Base-by-base conservation (phyloP, 176 grass and related monocot species). In the Chloris gayana region DNA sequence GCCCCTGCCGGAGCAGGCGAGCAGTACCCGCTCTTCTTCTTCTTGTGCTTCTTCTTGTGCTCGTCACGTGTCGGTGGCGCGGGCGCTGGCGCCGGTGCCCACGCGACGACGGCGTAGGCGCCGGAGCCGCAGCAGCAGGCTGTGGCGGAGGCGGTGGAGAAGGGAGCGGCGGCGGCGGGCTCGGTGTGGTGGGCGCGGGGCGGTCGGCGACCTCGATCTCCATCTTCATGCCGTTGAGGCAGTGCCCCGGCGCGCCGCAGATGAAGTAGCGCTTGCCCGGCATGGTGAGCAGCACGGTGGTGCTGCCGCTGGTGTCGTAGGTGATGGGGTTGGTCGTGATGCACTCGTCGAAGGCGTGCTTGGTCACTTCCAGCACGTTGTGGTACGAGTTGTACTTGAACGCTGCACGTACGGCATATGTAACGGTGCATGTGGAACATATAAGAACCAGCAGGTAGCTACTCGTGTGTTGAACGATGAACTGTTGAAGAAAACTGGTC, bases 261-360 rank as follows among this genome's bases (percentile, higher is more conserved):
- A 97, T 93, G 91, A 85, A 97, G 86, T 89, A 93, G 80, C 83
- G 94, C 74, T 70, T 85, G 27, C 94, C 94, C 5, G 88, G 57
- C 35, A 85, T 72, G 31, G 79, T 82, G 68, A 97, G 91, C 29
- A 50, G 21, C 5, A 93, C 29, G 51, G 86, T 87, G 68, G 86
- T 93, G 35, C n/a, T 41, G 30, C 94, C 94, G 81, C 83, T 91
- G 64, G 19, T 85, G 73, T 93, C 83, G 69, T 8, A 76, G 58
- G 15, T 76, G 17, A 93, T 15, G 0, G 90, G 68, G 63, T 89
- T 89, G 69, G 72, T 50, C 19, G 83, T 29, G 54, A 86, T 89
- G 86, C 94, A 97, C 26, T 81, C 62, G 0, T 80, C 82, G 86
- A 75, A 97, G 67, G 74, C 73, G 37, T 69, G 70, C 19, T 69